Conservation (phyloP, 208 protist genomes). For the Naegleria fowleri region DNA sequence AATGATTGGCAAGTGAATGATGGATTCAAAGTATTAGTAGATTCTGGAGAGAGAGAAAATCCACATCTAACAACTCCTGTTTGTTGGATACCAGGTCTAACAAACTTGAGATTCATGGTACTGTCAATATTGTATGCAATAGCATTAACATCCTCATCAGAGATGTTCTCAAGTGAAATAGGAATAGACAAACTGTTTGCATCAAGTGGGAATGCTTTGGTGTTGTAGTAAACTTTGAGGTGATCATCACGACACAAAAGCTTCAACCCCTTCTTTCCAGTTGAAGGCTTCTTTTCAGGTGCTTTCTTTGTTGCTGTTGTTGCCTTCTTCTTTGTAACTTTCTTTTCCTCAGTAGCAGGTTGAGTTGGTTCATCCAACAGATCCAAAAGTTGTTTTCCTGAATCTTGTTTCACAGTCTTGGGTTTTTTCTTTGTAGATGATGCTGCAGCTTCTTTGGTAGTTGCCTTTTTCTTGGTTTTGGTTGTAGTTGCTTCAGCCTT, state of each 20-base stretch:
- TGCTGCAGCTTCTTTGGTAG: background rate
- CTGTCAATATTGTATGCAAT: background rate
- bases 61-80: background rate
- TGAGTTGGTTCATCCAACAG: background rate
- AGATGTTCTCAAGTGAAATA: background rate
- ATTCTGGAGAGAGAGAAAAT: background rate
- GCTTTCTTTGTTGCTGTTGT: background rate
- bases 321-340: background rate
- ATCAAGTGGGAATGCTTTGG: background rate
- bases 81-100: background rate
- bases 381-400: background rate
- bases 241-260: background rate
- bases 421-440: background rate
- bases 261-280: background rate
- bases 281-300: background rate
- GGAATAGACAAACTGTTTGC: background rate
- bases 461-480: background rate
- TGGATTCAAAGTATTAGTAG: background rate
- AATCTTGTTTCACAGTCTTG: background rate
- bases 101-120: constrained; percentile 11
- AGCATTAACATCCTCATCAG: background rate
- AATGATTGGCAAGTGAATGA: background rate
- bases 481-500: background rate
- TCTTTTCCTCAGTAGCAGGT: background rate
- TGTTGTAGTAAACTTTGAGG: background rate